Evolutionary conservation across 2,329 filamentous ascomycete species (phyloP), one percentile per base, ranked within the genome.

Genomic region (Akanthomyces dipterigenus): DNA sequence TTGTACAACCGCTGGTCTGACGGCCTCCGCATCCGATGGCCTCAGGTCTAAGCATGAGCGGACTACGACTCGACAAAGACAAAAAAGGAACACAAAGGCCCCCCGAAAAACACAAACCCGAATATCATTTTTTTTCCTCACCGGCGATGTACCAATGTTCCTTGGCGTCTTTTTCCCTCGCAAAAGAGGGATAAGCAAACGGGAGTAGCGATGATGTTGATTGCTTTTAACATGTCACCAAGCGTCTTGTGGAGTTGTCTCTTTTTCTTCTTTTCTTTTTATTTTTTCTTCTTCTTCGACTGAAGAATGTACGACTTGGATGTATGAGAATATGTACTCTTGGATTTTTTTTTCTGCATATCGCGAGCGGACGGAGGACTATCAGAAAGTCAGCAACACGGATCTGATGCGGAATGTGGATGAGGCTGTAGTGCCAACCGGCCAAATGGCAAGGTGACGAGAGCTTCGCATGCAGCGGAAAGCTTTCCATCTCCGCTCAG

Each of bases 1-100:
- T 82, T 99, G 22, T 98, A 97, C 75, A 86, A 88, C 18, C 85
- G 93, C 48, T 99, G 95, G 95, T 86, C 88, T 3, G 90, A 96
- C 62, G 92, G 91, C 1, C 77, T 98, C 68, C 86, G 87, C 65
- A 82, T 84, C 60, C 80, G 89, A 61, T 93, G 89, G 89, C 81
- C 81, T 3, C 77, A 76, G 4, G 65, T 76, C 20, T 77, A 62
- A 69, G 46, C 24, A 24, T 12, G 14, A 14, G n/a, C n/a, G n/a
- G n/a, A n/a, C 20, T 24, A 14, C 5, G 26, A n/a, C 54, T 55
- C 31, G 28, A 43, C 49, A 16, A 46, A 34, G 22, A 26, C 16
- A 6, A 14, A 50, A 43, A 43, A n/a, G n/a, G 4, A 54, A 36
- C 8, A 49, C 31, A 49, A 40, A 40, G 34, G 14, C 11, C 31